Evolutionary conservation across 2,329 filamentous ascomycete genomes (phyloP), one percentile per base, ranked within the genome.

Genomic region (Drechslerella dactyloides): DNA sequence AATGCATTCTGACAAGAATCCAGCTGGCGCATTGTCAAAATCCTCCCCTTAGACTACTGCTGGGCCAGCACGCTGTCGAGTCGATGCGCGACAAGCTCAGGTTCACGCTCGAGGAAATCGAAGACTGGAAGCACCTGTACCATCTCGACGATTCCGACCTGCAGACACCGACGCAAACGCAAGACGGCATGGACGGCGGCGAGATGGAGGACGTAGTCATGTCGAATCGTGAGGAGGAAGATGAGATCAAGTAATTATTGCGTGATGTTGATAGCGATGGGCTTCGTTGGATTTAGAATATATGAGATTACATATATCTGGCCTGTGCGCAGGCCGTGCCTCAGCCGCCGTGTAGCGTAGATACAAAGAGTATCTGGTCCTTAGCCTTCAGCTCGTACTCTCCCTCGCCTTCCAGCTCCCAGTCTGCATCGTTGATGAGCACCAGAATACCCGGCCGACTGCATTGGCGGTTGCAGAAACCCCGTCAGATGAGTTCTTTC

Each of bases 321-420:
- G 8, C n/a, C 3, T 33, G 27, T 33, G 8, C 3, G 27, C 27
- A 52, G 23, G 33, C 6, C 17, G 7, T n/a, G 57, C 30, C 15
- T 62, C 76, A 97, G 72, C 94, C 94, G 66, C 94, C 94, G 80
- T 99, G 94, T 73, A 99, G 83, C 17, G 94, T 99, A 73, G 93
- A 97, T 73, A 99, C 93, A 81, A 99, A 99, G 75, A 97, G 83
- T 76, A 99, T 90, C 78, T 90, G 93, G 82, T 99, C 94, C 68
- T 87, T 85, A 73, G 83, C 81, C 80, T 93, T 87, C 66, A 99
- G 81, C 80, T 92, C 88, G 78, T 97, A 97, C 75, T 87, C 85
- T 78, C 94, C 92, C 81, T 97, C 93, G 17, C 93, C 94, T 81
- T 97, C 94, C 11, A 99, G 85, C 80, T 97, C 94, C 94, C 94